Evolutionary conservation across 2,329 filamentous ascomycete species (phyloP), one percentile per base, ranked within the genome.

Genomic region (Cladophialophora immunda): DNA sequence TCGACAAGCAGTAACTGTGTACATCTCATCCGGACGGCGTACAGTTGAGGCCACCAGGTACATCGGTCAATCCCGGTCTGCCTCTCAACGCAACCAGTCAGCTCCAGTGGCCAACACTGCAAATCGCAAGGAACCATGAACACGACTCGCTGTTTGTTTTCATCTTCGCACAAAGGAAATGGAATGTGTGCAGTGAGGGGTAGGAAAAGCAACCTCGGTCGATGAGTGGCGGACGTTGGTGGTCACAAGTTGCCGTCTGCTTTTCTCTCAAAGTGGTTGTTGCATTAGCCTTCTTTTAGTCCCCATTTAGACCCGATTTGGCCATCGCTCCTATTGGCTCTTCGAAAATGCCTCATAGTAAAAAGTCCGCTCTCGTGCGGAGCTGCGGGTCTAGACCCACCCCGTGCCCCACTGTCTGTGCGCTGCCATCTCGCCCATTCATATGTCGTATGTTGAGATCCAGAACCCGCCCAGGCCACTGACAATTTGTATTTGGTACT

Each of bases 271-370:
- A 59, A 62, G 57, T 22, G 41, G 56, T 50, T 52, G 63, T 58
- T 64, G 67, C 64, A 70, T 69, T 70, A 72, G 68, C 52, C 61
- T 56, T 38, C 25, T 34, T 62, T 54, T 62, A 53, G 47, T 36
- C 53, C 15, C 29, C 53, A 30, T 30, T 22, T 32, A 32, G 27
- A 55, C 29, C 53, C 53, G 29, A n/a, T 19, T 30, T 4, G 5
- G 27, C 17, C 45, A n/a, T 36, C 11, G 11, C 34, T 34, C 4
- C 32, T 53, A 73, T 73, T 72, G 64, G 70, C 64, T 55, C 27
- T 34, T 55, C 32, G 53, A 66, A 72, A 71, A 70, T 72, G 56
- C 71, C 65, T 71, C 67, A 71, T 70, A 71, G 38, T 66, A 66
- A 64, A 55, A 9, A 58, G 30, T 22, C 57, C 29, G n/a, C 13